Evolutionary conservation across 2,329 filamentous ascomycete species (phyloP), one percentile per base, ranked within the genome.

Genomic region (Sarocladium kiliense): DNA sequence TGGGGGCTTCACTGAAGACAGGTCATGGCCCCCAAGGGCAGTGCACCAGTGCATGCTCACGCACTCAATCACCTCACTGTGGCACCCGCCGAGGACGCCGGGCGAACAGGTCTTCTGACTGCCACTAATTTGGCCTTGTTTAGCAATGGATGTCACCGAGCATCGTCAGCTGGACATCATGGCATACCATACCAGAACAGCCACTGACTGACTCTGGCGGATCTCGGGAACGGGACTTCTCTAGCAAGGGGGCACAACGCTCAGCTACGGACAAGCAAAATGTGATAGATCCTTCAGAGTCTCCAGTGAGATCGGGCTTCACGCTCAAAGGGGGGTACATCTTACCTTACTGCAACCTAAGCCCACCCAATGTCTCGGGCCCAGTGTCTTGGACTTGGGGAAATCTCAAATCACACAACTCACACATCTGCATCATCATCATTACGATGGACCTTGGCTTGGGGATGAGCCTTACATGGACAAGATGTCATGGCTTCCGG

Each of bases 1-100:
- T 47, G 44, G 44, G 41, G 44, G 44, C 21, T 23, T 47, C 25
- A 47, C 23, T 47, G 44, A 27, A 47, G 19, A 47, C 23, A 27
- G 23, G 4, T 23, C 25, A 27, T 30, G 41, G 41, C 41, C 41
- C 41, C 41, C 41, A 44, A 44, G 18, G 18, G 41, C 41, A 23
- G 41, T 23, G 41, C 41, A 6, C 41, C 7, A 9, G 7, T n/a
- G n/a, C n/a, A n/a, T n/a, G n/a, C n/a, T n/a, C n/a, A n/a, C n/a
- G n/a, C n/a, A n/a, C n/a, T n/a, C n/a, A n/a, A n/a, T n/a, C n/a
- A n/a, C n/a, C n/a, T n/a, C n/a, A n/a, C n/a, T n/a, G 30, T 32
- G 30, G 30, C 30, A 32, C 30, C 12, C 30, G 30, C 30, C 30
- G n/a, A 32, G 30, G 7, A 12, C 30, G 6, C 30, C 12, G 30